Conservation (phyloP, 176 grass and related monocot genomes). For the Cenchrus americanus region DNA sequence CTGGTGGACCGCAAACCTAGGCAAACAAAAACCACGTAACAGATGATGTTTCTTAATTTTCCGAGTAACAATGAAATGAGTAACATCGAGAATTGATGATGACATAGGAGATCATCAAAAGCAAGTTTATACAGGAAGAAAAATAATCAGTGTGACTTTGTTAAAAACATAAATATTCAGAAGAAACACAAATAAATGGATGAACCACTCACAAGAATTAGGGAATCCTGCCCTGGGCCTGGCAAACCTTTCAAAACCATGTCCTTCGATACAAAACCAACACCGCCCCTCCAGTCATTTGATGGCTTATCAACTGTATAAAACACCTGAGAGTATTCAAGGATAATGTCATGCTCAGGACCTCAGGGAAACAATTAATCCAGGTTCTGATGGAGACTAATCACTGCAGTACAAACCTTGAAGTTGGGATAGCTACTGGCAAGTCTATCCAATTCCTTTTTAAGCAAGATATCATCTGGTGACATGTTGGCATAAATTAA, state of each 20-base stretch:
- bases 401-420: conserved; percentile 63
- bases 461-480: conserved; percentile 94
- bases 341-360: not conserved
- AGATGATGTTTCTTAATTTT: not conserved
- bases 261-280: conserved; percentile 80
- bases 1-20: conserved; percentile 93
- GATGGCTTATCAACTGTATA: conserved; percentile 95
- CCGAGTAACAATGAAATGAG: not conserved
- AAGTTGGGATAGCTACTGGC: conserved; percentile 90
- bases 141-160: not conserved
- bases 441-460: conserved; percentile 89
- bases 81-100: not conserved
- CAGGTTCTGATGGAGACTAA: not conserved
- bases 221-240: conserved; percentile 60
- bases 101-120: not conserved
- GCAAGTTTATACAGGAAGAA: not conserved
- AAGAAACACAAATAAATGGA: conserved; percentile 18
- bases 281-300: conserved; percentile 77
- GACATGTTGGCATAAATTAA: conserved; percentile 94
- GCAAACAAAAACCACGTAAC: conserved; percentile 31
- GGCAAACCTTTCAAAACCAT: conserved; percentile 94
- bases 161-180: conserved; percentile 4
- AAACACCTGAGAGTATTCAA: conserved; percentile 64
- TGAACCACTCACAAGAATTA: conserved; percentile 76
- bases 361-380: not conserved